Base-by-base conservation (phyloP, 768 basidiomycete genomes). In the Ramaria sp. region DNA sequence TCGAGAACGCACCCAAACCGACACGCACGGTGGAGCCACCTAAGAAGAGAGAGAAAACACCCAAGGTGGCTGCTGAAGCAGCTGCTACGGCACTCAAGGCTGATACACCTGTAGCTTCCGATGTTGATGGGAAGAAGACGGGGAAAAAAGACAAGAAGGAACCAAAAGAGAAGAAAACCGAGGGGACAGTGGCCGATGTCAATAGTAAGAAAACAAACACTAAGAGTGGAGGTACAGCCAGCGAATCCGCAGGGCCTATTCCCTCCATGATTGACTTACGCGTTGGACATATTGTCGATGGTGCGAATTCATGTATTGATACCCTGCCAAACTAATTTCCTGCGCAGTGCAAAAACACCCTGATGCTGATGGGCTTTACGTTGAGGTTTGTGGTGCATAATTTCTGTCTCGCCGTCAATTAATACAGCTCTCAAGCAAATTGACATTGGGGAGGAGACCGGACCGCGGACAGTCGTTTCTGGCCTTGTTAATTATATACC, bases 241-340 rank as follows among this genome's bases (percentile, higher is more conserved):
- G 78, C 56, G 92, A 91, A 59, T 75, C 76, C 2, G 80, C 84
- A n/a, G 84, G 85, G 59, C 92, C 94, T 32, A 73, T 83, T 16
- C 96, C 96, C 13, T 92, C 90, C 42, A 97, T 98, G 94, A 87
- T 99, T 62, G 96, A 99, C 62, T 76, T 99, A 57, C 79, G 95
- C 44, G 91, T 99, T 3, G 95, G 96, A 3, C 84, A 81, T 60
- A 95, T 98, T 59, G 70, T 97, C 16, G 88, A 96, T 65, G 81
- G 93, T 95, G 61, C 64, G 81, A 68, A 27, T 7, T 30, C 13
- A 34, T 8, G 32, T 50, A 28, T 32, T n/a, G 39, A 20, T 41
- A 32, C 18, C 13, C 32, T 12, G 10, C 16, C 25, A 22, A 22
- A 34, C 28, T 50, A n/a, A 50, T 47, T 3, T 48, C 6, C 2